phyloP scores from a whole-genome alignment of 2,329 filamentous ascomycete genomes.

The Thelonectria rubi region DNA sequence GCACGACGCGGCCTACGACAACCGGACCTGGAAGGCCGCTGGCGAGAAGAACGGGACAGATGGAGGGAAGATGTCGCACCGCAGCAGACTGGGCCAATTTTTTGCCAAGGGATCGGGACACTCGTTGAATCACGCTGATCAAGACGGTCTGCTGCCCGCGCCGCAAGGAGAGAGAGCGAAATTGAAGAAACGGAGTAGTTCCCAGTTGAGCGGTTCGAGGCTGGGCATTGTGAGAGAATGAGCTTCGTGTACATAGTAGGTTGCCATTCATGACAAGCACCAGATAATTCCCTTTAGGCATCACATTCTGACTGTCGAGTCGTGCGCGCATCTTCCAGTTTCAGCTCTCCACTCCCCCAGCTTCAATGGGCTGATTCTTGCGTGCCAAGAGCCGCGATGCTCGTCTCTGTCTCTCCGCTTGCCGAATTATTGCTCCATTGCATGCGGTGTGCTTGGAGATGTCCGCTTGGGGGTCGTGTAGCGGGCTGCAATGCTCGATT shows the following conservation, averaged over 20 bases:
- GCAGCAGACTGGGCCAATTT: conserved; percentile 26
- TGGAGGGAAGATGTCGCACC: conserved; percentile 20
- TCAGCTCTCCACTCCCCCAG: too few species aligned
- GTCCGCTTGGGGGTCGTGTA: background rate
- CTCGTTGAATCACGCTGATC: conserved; percentile 4
- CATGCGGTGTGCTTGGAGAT: background rate
- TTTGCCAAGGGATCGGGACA: conserved; percentile 26
- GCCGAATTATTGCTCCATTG: background rate
- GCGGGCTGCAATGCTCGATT: background rate
- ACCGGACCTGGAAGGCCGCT: background rate
- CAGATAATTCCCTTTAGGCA: too few species aligned
- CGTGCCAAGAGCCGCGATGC: background rate
- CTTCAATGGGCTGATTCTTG: background rate
- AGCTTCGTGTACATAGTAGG: background rate
- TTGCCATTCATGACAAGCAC: too few species aligned
- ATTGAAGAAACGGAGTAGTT: conserved; percentile 37
- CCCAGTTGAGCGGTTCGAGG: conserved; percentile 18
- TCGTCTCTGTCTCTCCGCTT: background rate
- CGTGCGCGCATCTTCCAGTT: too few species aligned
- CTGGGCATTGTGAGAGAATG: conserved; percentile 35
- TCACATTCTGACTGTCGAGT: too few species aligned
- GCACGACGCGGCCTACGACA: background rate
- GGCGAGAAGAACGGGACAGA: conserved; percentile 18
- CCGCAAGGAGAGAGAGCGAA: conserved; percentile 30
- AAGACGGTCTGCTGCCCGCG: conserved; percentile 1